Evolutionary conservation across 257 asterid genomes (phyloP), one percentile per base, ranked within the genome.

Genomic region (Capsicum rhomboideum): DNA sequence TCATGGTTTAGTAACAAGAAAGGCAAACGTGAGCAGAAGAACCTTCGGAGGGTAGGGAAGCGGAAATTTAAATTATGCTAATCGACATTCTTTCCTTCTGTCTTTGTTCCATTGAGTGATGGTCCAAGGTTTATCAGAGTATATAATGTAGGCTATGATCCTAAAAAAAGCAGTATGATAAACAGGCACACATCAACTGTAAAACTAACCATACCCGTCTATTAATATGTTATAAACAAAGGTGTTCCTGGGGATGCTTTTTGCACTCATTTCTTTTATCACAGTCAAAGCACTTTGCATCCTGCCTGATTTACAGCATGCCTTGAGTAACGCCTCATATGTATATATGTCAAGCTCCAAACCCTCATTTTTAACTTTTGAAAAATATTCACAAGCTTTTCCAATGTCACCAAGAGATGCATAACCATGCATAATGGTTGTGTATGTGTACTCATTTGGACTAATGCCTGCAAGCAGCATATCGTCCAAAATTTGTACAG

Each of bases 211-310:
- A 77, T 91, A 96, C 99, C 99, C 99, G 63, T 97, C 98, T n/a
- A 97, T 94, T 86, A 97, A 83, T 90, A 97, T 97, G 90, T 97
- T 97, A 93, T 90, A 97, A 86, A 97, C 92, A 77, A 90, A 97
- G 84, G 97, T 95, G 88, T 96, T 97, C 89, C 98, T 89, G 11
- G 93, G 92, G 85, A 97, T 91, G 78, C 92, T 93, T 85, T 85
- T 93, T 83, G 92, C 86, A 83, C 85, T 93, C 98, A 97, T 97
- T 88, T 93, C 97, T 88, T 92, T 92, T 10, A 97, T 97, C 80
- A 97, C 97, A 12, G 91, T 97, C 91, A 97, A 88, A 90, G 99
- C 99, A 88, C 99, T 95, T 86, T 97, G 99, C 98, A 97, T 97
- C 92, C 99, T 93, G 87, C 99, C 99, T 53, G 99, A 83, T 90